Evolutionary conservation across 495 filamentous ascomycete species (phyloP), one percentile per base, ranked within the genome.

Genomic region (Baudoinia panamericana): DNA sequence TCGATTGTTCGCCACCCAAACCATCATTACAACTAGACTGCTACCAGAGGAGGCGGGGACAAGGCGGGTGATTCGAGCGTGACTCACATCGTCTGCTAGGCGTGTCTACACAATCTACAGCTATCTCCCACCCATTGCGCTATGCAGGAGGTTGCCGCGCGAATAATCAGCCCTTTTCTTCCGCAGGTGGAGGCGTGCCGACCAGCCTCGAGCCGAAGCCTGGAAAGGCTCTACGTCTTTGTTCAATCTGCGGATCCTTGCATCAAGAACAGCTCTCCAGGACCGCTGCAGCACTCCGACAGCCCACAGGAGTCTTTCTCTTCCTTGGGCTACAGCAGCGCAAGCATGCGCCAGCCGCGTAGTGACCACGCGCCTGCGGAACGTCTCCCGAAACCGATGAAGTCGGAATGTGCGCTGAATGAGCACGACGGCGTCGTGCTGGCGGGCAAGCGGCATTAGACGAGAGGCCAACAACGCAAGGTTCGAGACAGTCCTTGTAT

Each of bases 401-500:
- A 23, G 36, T 7, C 62, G 56, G 50, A 57, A 69, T 4, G 45
- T 49, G 15, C 62, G 59, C 52, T 71, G 67, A 20, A 80, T 72
- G 5, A 61, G 62, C 6, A 53, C 46, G 7, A 71, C 73, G 10
- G 76, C 76, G 53, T 65, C 66, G 19, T 67, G 55, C 24, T 57
- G 52, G 21, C 60, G 62, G 5, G 69, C 68, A 19, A 69, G 62
- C 1, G 67, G 63, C 11, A 80, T 65, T 3, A 82, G 55, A 25
- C 76, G 66, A 4, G 73, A 78, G 30, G 72, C 75, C 6, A 82
- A 68, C 55, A 78, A 78, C 8, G 73, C 64, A 26, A 80, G 64
- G 10, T 63, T 63, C 10, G 68, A 65, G 29, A 77, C 52, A 0
- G 69, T 72, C 46, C 71, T 72, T 42, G 70, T 63, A 13, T 49